phyloP scores from a whole-genome alignment of 208 protist species.

The Trichomonas gallinae region DNA sequence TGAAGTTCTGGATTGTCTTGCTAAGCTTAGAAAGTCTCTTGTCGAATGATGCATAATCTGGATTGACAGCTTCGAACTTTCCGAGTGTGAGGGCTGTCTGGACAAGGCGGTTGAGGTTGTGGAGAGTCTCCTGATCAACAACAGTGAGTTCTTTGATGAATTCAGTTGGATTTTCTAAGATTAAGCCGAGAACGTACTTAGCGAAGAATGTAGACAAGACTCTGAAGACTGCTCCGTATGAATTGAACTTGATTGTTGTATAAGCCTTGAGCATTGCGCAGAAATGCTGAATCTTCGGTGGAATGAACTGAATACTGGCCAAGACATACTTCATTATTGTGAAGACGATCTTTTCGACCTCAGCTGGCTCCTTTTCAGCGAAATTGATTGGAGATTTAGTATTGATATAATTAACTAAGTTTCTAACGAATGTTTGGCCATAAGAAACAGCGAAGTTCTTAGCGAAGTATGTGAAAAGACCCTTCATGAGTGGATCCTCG shows the following conservation, averaged over 20 bases:
- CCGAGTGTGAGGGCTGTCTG: not conserved
- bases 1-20: not conserved
- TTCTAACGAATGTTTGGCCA: not conserved
- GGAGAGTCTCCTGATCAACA: not conserved
- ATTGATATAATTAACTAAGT: not conserved
- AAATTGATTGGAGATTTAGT: not conserved
- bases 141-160: too few species aligned
- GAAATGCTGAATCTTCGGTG: not conserved
- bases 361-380: not conserved
- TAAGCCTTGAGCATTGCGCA: not conserved
- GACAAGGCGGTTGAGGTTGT: not conserved
- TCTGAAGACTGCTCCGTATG: not conserved
- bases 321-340: not conserved
- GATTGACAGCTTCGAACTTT: not conserved
- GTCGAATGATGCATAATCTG: not conserved
- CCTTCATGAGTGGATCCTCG: not conserved
- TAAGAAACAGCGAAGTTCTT: not conserved
- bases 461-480: not conserved
- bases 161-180: not conserved
- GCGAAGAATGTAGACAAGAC: not conserved
- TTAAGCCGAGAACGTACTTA: not conserved
- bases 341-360: not conserved
- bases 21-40: not conserved
- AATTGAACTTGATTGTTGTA: not conserved
- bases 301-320: not conserved